Base-by-base conservation (phyloP, 2,329 filamentous ascomycete species). In the Madurella fahalii region DNA sequence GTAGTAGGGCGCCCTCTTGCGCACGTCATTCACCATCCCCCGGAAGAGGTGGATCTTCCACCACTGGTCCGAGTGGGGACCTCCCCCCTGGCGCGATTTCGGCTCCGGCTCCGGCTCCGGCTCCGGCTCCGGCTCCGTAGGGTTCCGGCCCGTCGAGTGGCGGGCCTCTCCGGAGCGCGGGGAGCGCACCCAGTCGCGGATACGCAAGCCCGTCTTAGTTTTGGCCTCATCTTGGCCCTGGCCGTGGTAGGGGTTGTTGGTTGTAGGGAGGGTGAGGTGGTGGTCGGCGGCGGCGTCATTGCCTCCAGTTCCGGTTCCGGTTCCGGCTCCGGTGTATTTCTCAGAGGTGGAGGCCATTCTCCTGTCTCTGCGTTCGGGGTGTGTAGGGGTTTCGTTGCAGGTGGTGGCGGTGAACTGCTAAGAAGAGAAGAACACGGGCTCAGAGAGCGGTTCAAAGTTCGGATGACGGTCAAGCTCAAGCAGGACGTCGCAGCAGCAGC, bases 21-120 rank as follows among this genome's bases (percentile, higher is more conserved):
- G 83, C 34, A 95, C 65, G 71, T 95, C 90, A 66, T 89, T 85
- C 54, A 84, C 69, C 83, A 95, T 95, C 64, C 90, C 90, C 39
- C 82, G 82, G 69, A 93, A 93, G 47, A 87, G 75, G 47, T 78
- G 79, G 20, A 92, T 81, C 66, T 81, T 86, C 86, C 87, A 94
- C 89, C 89, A 93, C 9, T 45, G 45, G 4, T 50, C 52, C 45
- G 32, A 37, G 2, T 5, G 32, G 11, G 40, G 47, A 50, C 59
- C 37, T 52, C 50, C 25, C 1, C 15, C 12, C 1, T 17, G 40
- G 34, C 20, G 30, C 5, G 17, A 18, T 40, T 48, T 44, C 39
- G 55, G 9, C 9, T 31, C 34, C 52, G 40, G 45, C 20, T 43
- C 52, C 45, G 52, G 13, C 4, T 16, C 37, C 17, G 41, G 18